Conservation (phyloP, 352 stramenopile species). For the Globisporangium perplexum region DNA sequence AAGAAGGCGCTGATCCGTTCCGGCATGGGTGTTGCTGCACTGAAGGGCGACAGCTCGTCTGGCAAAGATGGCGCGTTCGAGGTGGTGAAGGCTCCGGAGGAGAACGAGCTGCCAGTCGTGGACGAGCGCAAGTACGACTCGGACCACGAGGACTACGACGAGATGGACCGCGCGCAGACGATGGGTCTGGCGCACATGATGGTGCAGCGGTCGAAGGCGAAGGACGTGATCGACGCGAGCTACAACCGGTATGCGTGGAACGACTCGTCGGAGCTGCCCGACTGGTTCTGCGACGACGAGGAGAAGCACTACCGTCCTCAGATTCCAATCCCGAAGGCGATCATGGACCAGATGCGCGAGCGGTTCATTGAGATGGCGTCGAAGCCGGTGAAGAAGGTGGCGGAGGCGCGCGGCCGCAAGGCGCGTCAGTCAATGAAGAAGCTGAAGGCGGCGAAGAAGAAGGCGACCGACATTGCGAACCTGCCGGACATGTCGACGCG, state of each 20-base stretch:
- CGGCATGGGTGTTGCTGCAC: constrained; percentile 65
- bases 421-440: constrained; percentile 91
- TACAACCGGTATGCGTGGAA: constrained; percentile 99
- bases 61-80: constrained; percentile 32
- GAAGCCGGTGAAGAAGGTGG: constrained; percentile 99
- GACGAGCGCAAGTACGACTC: constrained; percentile 94
- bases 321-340: constrained; percentile 93
- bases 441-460: constrained; percentile 96
- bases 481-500: constrained; percentile 95
- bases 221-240: constrained; percentile 97
- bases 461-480: constrained; percentile 95
- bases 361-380: constrained; percentile 94
- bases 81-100: constrained; percentile 38
- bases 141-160: constrained; percentile 97
- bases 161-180: constrained; percentile 93
- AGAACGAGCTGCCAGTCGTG: constrained; percentile 39
- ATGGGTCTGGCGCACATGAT: constrained; percentile 99
- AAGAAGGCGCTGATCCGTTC: constrained; percentile 84
- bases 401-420: constrained; percentile 96
- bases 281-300: constrained; percentile 98
- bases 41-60: constrained; percentile 21
- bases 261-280: constrained; percentile 92
- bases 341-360: constrained; percentile 98
- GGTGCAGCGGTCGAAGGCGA: constrained; percentile 95
- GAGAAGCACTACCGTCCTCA: constrained; percentile 97